A percentile compares a stretch with the other conserved stretches of the same genome.
These are phyloP conservation scores for Penicillium cataractarum DNA, from an alignment of 495 filamentous ascomycete species.

Conservation along the genomic window DNA sequence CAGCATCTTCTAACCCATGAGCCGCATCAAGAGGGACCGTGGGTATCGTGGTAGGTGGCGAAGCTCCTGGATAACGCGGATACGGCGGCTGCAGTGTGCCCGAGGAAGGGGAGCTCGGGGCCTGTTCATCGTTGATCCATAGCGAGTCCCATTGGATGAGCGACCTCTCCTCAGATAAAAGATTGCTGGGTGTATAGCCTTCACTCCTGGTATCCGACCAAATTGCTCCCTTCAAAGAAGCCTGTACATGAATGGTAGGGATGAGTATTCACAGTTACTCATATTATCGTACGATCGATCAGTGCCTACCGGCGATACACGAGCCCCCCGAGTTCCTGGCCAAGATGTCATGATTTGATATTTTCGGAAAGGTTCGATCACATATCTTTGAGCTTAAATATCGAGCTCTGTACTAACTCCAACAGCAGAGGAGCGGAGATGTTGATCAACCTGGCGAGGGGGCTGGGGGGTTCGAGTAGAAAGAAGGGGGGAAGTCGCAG, in stretches of 20 bases:
- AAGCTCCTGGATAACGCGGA: background rate
- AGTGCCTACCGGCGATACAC: constrained; percentile 7
- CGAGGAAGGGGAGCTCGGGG: constrained; percentile 2
- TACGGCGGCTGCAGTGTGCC: constrained; percentile 8
- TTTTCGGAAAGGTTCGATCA: background rate
- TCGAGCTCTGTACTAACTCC: background rate
- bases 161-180: background rate
- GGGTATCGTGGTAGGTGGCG: background rate
- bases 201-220: constrained; percentile 13
- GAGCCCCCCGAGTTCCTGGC: constrained; percentile 1
- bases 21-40: background rate
- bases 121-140: background rate
- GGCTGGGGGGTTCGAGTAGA: background rate
- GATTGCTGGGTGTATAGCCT: background rate
- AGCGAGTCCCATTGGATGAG: background rate
- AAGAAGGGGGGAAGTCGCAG: background rate
- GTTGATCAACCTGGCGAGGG: constrained; percentile 8
- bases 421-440: background rate
- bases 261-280: background rate
- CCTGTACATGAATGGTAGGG: constrained; percentile 3
- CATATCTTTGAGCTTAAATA: constrained; percentile 1
- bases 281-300: background rate
- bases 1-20: background rate
- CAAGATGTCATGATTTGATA: constrained; percentile 18
- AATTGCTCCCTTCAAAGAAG: background rate